These are phyloP conservation scores for Solanum gandarillasii DNA, from an alignment of 257 asterid species.

Conservation along the genomic window DNA sequence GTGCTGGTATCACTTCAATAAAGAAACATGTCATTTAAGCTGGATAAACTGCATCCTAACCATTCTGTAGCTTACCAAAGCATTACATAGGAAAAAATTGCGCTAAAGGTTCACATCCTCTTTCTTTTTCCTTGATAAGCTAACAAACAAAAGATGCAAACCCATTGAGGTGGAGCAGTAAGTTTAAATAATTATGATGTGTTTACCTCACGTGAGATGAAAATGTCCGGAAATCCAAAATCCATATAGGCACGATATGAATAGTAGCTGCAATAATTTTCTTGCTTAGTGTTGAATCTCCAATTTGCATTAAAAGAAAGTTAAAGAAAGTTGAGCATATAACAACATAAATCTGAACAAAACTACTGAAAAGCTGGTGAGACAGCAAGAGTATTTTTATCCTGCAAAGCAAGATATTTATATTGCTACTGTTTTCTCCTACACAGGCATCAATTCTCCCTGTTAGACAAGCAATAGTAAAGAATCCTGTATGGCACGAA, in stretches of 20 bases:
- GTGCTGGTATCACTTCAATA: not conserved
- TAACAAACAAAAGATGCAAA: not conserved
- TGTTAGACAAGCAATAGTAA: not conserved
- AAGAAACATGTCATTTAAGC: not conserved
- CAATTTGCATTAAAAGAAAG: not conserved
- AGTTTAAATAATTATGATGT: not conserved
- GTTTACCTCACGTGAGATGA: conserved; percentile 91
- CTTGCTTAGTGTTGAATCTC: not conserved
- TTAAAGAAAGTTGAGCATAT: not conserved
- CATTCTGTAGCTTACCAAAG: not conserved
- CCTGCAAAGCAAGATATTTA: not conserved
- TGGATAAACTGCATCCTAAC: not conserved
- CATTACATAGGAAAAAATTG: not conserved
- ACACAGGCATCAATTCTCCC: not conserved
- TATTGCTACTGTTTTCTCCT: not conserved
- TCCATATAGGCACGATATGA: conserved; percentile 80
- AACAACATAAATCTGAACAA: not conserved
- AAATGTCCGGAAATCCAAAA: conserved; percentile 86
- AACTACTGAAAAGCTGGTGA: not conserved
- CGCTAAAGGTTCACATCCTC: not conserved
- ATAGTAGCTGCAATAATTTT: conserved; percentile 62
- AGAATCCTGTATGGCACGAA: not conserved
- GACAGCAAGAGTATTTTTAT: not conserved
- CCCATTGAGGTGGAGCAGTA: not conserved
- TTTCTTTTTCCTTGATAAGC: not conserved